Percentiles rank a stretch among this genome's conserved stretches.
phyloP scores from a whole-genome alignment of 2,329 filamentous ascomycete species.

The Colletotrichum orbiculare region DNA sequence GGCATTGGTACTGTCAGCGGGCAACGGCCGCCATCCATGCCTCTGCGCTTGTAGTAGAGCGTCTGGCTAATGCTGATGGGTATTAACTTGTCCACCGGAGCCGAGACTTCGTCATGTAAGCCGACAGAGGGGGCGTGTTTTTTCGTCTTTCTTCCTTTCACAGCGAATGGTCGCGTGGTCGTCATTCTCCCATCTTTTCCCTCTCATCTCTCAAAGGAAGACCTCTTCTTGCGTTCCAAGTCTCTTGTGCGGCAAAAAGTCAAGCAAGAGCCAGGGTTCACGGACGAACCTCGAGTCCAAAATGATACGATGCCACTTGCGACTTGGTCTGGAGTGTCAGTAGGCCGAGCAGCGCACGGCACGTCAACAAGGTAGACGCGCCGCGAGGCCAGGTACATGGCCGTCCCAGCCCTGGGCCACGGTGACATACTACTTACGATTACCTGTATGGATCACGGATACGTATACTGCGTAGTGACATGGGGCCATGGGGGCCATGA shows the following conservation, averaged over 20 bases:
- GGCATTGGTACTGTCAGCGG: constrained; percentile 22
- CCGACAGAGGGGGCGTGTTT: constrained; percentile 17
- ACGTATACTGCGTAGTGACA: neutral
- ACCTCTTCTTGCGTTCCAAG: constrained; percentile 27
- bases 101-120: constrained; percentile 23
- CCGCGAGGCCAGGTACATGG: constrained; percentile 37
- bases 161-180: constrained; percentile 1
- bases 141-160: constrained; percentile 3
- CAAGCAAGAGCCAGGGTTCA: constrained; percentile 34
- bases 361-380: constrained; percentile 46
- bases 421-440: no score
- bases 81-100: constrained; percentile 12
- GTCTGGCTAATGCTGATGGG: neutral
- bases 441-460: no score
- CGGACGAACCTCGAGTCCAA: constrained; percentile 39
- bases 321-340: constrained; percentile 36
- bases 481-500: constrained; percentile 33
- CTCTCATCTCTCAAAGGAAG: constrained; percentile 19
- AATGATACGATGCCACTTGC: constrained; percentile 38
- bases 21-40: constrained; percentile 13
- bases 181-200: constrained; percentile 4
- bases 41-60: no score
- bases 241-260: constrained; percentile 21
- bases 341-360: constrained; percentile 29
- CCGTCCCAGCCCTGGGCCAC: constrained; percentile 20